Evolutionary conservation across 345 rosid species (phyloP), one percentile per base, ranked within the genome.

Genomic region (Pelargonium nanum): DNA sequence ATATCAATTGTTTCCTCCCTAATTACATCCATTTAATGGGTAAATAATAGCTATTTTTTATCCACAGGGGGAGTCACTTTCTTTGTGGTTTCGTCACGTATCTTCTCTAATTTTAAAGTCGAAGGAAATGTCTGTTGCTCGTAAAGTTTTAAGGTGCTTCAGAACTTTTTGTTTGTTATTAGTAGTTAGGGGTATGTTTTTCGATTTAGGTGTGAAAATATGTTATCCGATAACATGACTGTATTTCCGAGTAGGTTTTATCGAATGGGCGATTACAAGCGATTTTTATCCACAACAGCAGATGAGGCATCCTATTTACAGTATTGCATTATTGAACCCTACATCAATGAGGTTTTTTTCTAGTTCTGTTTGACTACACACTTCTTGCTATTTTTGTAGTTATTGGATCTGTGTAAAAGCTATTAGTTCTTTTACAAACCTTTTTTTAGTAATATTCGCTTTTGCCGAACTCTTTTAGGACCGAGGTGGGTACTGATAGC

Each of bases 21-120:
- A 19, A 52, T 16, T 24, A 57, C 53, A 54, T 61, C 26, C 34
- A 1, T 61, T 34, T 56, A 57, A 57, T 68, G 48, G 15, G n/a
- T 73, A 65, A 56, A 45, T 56, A 54, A 10, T 56, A 48, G 52
- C 26, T 57, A 10, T 52, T 51, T 74, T 21, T 67, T 56, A 62
- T 77, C 60, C 62, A 68, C 78, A 92, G 98, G 88, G 91, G 67
- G 95, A 85, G 74, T 84, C 95, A n/a, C 85, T 88, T 77, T 82
- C 96, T 65, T 65, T 82, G 63, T 91, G 93, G 95, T 83, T 91
- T 70, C 75, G 89, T n/a, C 73, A 52, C 44, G 48, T 88, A 75
- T 84, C 92, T 66, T 63, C 63, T 73, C 30, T 68, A 24, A 62
- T 91, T 55, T 69, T 79, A 63, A 78, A 67, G 73, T 88, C 93